These are phyloP conservation scores for Fraxinus cuspidata DNA, from an alignment of 257 asterid species.

Conservation along the genomic window DNA sequence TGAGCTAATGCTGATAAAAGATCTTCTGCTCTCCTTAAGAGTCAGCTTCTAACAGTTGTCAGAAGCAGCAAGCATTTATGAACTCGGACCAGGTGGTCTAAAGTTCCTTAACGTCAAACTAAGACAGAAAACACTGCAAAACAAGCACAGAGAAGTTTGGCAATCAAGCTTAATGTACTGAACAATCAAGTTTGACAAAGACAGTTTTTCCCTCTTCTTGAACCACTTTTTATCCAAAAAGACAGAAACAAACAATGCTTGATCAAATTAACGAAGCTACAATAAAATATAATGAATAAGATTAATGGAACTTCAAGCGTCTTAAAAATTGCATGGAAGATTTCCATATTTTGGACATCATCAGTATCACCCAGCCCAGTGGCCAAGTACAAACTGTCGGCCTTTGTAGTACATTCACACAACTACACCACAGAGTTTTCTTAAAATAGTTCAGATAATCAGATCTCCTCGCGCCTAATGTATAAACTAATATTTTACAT, in stretches of 20 bases:
- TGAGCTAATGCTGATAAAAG: not conserved
- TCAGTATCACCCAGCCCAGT: not conserved
- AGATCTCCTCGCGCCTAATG: not conserved
- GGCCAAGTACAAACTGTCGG: not conserved
- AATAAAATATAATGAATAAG: too few species aligned
- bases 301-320: not conserved
- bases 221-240: not conserved
- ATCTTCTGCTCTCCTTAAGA: too few species aligned
- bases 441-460: not conserved
- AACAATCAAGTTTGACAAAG: not conserved
- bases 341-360: not conserved
- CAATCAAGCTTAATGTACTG: not conserved
- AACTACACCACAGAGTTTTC: not conserved
- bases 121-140: not conserved
- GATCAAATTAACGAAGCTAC: not conserved
- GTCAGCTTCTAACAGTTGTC: not conserved
- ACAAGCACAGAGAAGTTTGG: not conserved
- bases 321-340: not conserved
- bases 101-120: not conserved
- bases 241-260: too few species aligned
- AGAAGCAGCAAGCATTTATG: not conserved
- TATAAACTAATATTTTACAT: not conserved
- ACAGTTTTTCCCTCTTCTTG: not conserved
- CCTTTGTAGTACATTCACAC: not conserved
- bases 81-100: not conserved